Evolutionary conservation across 257 asterid genomes (phyloP), one percentile per base, ranked within the genome.

Genomic region (Plectranthus barbatus): DNA sequence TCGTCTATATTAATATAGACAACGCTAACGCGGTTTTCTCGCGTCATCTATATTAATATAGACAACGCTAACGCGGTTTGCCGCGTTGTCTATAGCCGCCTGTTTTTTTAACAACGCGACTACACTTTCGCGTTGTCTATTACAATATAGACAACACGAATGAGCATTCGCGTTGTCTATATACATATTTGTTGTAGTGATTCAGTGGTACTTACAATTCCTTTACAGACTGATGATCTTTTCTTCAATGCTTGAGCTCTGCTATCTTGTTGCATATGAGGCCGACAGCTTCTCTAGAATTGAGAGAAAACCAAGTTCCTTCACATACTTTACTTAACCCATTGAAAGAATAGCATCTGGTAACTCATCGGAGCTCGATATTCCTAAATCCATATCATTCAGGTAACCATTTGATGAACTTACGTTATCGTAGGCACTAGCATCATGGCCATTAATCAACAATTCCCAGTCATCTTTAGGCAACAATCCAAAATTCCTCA

Each of bases 401-500:
- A 0, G 20, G 13, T 40, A 6, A 63, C 36, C 26, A 47, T 10
- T 29, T 19, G 10, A 37, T 53, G 60, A 53, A 31, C 56, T 53
- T 24, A 29, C 49, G 50, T 47, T 33, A n/a, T 62, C 24, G 60
- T 15, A 50, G 45, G 45, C 56, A 64, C 55, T 51, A 23, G 17
- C 1, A 44, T 56, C 62, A 17, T 48, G 62, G 39, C 68, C 58
- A 41, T 69, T 55, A 21, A 49, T 54, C 36, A 63, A 9, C 18
- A 54, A 29, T 12, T 8, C 33, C 18, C 54, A 26, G 19, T 56
- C 76, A 36, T 68, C 69, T 56, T 26, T 60, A 55, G 84, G 80
- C 59, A 79, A 64, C 55, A 80, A 56, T n/a, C 78, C 77, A 12
- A 54, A 69, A 64, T 64, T 71, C 52, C 68, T 60, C 72, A 76